phyloP scores from a whole-genome alignment of 257 asterid species.

The Sherardia arvensis region DNA sequence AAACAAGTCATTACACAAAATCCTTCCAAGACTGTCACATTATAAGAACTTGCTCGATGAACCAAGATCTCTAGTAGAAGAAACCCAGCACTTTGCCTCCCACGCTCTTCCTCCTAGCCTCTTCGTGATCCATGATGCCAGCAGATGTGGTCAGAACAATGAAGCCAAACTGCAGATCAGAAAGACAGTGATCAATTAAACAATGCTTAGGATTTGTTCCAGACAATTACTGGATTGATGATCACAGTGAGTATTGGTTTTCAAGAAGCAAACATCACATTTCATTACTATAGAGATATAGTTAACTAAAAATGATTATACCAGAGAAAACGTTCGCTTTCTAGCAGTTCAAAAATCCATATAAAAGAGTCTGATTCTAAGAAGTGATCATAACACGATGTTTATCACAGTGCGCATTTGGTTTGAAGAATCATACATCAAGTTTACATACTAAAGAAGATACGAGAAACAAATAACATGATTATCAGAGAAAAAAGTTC shows the following conservation, averaged over 20 bases:
- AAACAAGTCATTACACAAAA: slow-evolving; percentile 14
- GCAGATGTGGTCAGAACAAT: slow-evolving; percentile 33
- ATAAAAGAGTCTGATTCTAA: too few species aligned
- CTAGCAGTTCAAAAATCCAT: too few species aligned
- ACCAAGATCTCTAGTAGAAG: slow-evolving; percentile 20
- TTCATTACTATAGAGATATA: too few species aligned
- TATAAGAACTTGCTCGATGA: neutral
- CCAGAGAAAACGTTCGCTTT: too few species aligned
- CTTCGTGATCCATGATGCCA: slow-evolving; percentile 38
- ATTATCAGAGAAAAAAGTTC: neutral
- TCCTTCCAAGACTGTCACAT: slow-evolving; percentile 2
- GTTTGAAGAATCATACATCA: neutral
- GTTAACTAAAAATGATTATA: too few species aligned
- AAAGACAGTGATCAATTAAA: neutral
- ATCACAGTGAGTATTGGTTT: neutral
- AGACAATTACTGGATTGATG: neutral
- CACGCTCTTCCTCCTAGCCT: slow-evolving; percentile 31
- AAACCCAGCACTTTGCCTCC: slow-evolving; percentile 37
- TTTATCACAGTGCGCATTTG: neutral
- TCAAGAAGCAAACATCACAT: neutral
- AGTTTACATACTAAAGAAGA: too few species aligned
- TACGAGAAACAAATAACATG: too few species aligned
- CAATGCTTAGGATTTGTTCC: neutral
- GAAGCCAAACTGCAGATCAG: slow-evolving; percentile 23
- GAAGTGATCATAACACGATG: too few species aligned